A percentile compares a stretch with the other conserved stretches of the same genome.
phyloP scores from a whole-genome alignment of 345 rosid species.

The Raphanus raphanistrum region DNA sequence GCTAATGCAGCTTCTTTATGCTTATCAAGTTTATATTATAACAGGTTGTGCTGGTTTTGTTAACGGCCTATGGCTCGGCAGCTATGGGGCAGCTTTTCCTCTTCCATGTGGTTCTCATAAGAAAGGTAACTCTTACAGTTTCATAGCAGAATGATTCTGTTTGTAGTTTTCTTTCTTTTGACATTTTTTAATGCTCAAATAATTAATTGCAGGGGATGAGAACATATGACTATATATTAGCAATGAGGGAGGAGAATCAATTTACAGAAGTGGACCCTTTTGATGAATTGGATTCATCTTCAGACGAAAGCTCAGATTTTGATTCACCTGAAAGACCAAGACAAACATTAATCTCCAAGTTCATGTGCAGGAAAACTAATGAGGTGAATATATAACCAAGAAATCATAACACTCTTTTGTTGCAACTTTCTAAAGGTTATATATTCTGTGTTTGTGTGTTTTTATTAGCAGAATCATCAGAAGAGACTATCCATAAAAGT shows the following conservation, averaged over 20 bases:
- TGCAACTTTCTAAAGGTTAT: conserved; percentile 7
- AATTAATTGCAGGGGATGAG: conserved; percentile 68
- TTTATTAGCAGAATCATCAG: conserved; percentile 48
- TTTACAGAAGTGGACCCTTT: conserved; percentile 62
- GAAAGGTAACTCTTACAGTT: conserved; percentile 61
- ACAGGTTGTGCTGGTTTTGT: conserved; percentile 69
- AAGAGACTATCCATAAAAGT: conserved; percentile 68
- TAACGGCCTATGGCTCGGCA: conserved; percentile 84
- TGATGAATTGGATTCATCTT: conserved; percentile 77
- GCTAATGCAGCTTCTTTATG: neutral
- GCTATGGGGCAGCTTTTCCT: conserved; percentile 97
- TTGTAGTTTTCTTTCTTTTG: conserved; percentile 18
- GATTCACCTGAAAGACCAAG: conserved; percentile 73
- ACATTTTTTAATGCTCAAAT: conserved; percentile 16
- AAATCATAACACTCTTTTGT: neutral
- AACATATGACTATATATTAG: conserved; percentile 91
- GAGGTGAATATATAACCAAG: conserved; percentile 49
- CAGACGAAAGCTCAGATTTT: conserved; percentile 73
- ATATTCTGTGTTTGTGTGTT: neutral
- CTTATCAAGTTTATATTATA: conserved; percentile 22
- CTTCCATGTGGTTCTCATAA: conserved; percentile 90
- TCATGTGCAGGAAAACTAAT: conserved; percentile 56
- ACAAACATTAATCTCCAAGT: conserved; percentile 52
- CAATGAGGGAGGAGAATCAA: conserved; percentile 86
- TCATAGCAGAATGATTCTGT: neutral